These are phyloP conservation scores for Closterium sp. DNA, from an alignment of 139 green algal species.

Conservation along the genomic window DNA sequence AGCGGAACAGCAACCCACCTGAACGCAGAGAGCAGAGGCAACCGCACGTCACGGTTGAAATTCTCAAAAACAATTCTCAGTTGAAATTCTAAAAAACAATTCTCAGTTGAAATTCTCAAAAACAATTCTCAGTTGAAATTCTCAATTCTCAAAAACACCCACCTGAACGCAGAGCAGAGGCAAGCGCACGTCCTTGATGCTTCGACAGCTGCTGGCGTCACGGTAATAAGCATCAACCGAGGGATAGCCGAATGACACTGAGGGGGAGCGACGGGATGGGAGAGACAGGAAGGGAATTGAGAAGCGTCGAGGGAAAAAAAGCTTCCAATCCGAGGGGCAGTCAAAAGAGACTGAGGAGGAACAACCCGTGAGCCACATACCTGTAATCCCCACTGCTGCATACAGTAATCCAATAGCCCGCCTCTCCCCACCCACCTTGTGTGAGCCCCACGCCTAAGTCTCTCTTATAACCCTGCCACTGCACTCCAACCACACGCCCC, in stretches of 20 bases:
- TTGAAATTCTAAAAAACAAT: too few species aligned
- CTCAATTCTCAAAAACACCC: too few species aligned
- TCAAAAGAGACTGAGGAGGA: conserved; percentile 59
- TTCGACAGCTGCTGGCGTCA: conserved; percentile 28
- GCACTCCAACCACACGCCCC: not conserved
- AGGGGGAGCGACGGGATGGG: not conserved
- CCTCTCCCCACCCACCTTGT: conserved; percentile 4
- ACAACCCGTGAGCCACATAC: too few species aligned
- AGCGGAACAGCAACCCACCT: conserved; percentile 4
- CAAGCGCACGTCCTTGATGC: conserved; percentile 44
- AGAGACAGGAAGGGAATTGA: not conserved
- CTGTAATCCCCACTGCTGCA: too few species aligned
- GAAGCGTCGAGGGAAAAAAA: too few species aligned
- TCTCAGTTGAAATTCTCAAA: too few species aligned
- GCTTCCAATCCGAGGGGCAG: conserved; percentile 54
- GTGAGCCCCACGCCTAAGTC: conserved; percentile 59
- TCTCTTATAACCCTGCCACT: conserved; percentile 26
- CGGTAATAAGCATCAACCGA: conserved; percentile 59
- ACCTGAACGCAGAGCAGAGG: conserved; percentile 53
- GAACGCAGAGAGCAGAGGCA: conserved; percentile 52
- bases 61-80: too few species aligned
- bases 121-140: too few species aligned
- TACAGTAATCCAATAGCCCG: too few species aligned
- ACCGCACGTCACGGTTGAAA: conserved; percentile 37
- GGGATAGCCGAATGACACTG: conserved; percentile 54